Evolutionary conservation across 129 eudicot genomes (phyloP), one percentile per base, ranked within the genome.

Genomic region (Flaveria bidentis): DNA sequence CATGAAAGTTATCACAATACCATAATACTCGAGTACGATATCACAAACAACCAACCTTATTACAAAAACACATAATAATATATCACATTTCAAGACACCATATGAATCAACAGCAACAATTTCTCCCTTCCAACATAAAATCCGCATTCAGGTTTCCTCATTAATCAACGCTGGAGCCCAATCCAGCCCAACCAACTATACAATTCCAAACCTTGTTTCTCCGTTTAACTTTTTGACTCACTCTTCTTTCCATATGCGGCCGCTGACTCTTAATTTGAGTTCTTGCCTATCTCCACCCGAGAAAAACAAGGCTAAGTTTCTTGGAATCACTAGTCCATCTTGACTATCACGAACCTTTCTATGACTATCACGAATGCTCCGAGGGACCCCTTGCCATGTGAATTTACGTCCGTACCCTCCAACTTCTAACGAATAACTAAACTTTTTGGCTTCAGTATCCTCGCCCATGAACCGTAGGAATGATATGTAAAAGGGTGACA

Each of bases 381-480:
- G 80, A 1, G 98, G 98, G 66, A 89, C 86, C 26, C 96, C 98
- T 76, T 93, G 92, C 98, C 98, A 93, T n/a, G 80, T 79, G 82
- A 88, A 71, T 71, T 88, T 93, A 25, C 98, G 89, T 2, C 96
- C 94, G 23, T 60, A 73, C 42, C 84, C 95, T 50, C 96, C 91
- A 0, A 93, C 95, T 83, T 93, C 98, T 71, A 93, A 68, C 6
- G 88, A 83, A 83, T 93, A 93, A 69, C 86, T 85, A 73, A 76
- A 90, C 69, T 78, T 88, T 57, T 83, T 87, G 11, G 96, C 98
- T 72, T 93, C 96, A 25, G 46, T 78, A 42, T 93, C 98, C 74
- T 90, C 98, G 0, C 98, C 98, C 98, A 93, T 93, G 78, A 90
- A 92, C 25, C 94, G 83, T 10, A 92, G 63, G 72, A 92, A 92